Evolutionary conservation across 2,329 filamentous ascomycete species (phyloP).

Genomic region (Lachnellula arida): DNA sequence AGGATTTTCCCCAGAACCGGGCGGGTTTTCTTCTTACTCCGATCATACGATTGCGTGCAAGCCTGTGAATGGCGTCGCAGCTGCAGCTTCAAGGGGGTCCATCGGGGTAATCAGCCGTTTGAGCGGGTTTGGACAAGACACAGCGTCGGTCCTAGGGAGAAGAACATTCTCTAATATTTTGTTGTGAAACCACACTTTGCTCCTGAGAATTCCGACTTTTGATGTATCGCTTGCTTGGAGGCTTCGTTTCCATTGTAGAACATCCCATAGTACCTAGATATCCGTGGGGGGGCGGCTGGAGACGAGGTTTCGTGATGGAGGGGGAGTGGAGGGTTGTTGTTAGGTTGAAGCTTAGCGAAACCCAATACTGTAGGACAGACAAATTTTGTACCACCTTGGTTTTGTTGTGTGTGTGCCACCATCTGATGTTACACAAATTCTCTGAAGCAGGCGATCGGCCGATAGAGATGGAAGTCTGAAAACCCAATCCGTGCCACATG

Average conservation of each 20-base stretch:
- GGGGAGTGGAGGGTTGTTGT: background rate
- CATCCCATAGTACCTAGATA: background rate
- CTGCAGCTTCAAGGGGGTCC: background rate
- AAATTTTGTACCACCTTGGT: background rate
- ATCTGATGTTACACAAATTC: constrained; percentile 5
- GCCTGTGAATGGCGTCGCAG: background rate
- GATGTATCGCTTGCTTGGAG: background rate
- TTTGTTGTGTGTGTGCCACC: too few species aligned
- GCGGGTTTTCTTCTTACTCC: background rate
- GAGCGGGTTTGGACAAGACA: background rate
- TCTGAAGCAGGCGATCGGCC: constrained; percentile 1
- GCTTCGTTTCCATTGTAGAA: background rate
- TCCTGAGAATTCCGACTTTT: background rate
- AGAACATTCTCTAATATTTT: background rate
- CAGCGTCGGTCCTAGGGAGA: background rate
- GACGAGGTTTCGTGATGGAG: background rate
- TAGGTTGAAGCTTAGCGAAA: too few species aligned
- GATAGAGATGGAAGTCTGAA: background rate
- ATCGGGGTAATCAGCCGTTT: background rate
- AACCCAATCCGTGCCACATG: background rate
- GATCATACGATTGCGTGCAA: background rate
- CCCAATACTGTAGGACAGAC: background rate
- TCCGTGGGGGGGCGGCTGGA: background rate
- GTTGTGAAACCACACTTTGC: background rate
- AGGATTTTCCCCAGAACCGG: background rate